Conservation (phyloP, 2,329 filamentous ascomycete genomes). For the Ascocoryne sarcoides region DNA sequence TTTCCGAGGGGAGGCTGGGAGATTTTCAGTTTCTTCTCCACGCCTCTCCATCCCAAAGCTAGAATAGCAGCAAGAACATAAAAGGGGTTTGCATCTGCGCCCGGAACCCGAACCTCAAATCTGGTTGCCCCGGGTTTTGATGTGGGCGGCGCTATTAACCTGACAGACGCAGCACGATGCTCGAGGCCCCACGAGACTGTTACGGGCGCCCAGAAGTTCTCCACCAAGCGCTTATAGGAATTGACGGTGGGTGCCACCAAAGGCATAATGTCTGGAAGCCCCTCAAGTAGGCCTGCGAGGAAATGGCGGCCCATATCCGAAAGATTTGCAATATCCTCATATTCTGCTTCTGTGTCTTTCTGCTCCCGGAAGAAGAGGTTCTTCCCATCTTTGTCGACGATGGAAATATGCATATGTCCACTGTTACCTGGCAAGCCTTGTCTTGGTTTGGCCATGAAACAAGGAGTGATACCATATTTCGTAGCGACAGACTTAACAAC, state of each 20-base stretch:
- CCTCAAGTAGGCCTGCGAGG: constrained; percentile 79
- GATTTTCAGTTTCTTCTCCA: constrained; percentile 86
- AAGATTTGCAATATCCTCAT: constrained; percentile 66
- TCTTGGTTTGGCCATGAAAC: constrained; percentile 97
- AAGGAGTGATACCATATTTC: constrained; percentile 85
- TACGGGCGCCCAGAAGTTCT: constrained; percentile 98
- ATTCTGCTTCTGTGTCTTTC: constrained; percentile 62
- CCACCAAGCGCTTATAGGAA: constrained; percentile 94
- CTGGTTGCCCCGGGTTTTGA: constrained; percentile 77
- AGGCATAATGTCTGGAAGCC: constrained; percentile 92
- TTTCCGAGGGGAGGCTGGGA: constrained; percentile 74
- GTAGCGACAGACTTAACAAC: constrained; percentile 82
- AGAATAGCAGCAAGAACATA: constrained; percentile 81
- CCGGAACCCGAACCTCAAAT: constrained; percentile 86
- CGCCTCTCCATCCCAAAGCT: constrained; percentile 79
- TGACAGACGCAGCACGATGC: constrained; percentile 84
- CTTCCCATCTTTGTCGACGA: constrained; percentile 69
- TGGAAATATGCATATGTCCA: constrained; percentile 89
- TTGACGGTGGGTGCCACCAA: constrained; percentile 91
- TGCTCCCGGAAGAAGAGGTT: constrained; percentile 74
- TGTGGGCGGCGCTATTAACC: constrained; percentile 82
- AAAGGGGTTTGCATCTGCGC: constrained; percentile 88
- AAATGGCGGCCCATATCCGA: constrained; percentile 90
- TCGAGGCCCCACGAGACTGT: constrained; percentile 96
- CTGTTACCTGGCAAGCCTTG: constrained; percentile 89